These are phyloP conservation scores for Bassia scoparia DNA, from an alignment of 148 eudicot species.

Conservation along the genomic window DNA sequence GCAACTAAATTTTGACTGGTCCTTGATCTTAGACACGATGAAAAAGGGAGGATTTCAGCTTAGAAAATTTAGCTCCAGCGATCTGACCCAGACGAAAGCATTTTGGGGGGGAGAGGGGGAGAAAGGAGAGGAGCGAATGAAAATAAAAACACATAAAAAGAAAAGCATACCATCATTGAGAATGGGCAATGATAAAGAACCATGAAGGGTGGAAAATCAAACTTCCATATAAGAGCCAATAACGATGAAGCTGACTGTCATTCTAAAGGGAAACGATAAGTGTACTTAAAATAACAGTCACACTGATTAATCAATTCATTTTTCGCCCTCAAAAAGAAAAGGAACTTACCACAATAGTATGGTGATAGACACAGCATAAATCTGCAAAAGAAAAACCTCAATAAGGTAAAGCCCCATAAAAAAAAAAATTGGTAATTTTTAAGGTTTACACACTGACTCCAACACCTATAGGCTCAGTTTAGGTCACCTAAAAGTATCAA, in stretches of 20 bases:
- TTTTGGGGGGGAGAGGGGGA: too few relatives aligned
- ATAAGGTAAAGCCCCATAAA: constrained; percentile 8
- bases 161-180: constrained; percentile 75
- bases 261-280: neutral
- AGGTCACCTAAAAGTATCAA: too few relatives aligned
- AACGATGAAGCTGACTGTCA: constrained; percentile 94
- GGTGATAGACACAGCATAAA: constrained; percentile 95
- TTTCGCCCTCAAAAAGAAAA: too few relatives aligned
- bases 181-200: constrained; percentile 97
- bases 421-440: too few relatives aligned
- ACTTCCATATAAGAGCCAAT: constrained; percentile 87
- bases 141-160: neutral
- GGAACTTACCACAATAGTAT: constrained; percentile 94
- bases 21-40: too few relatives aligned
- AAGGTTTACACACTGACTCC: neutral
- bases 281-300: neutral
- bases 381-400: constrained; percentile 42
- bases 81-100: too few relatives aligned
- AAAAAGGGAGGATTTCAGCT: too few relatives aligned
- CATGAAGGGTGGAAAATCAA: constrained; percentile 98
- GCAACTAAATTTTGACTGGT: too few relatives aligned
- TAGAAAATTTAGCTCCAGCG: too few relatives aligned
- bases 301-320: neutral
- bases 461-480: neutral
- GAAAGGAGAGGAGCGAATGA: too few relatives aligned